These are phyloP conservation scores for Escallonia rubra DNA, from an alignment of 129 eudicot species.

Conservation along the genomic window DNA sequence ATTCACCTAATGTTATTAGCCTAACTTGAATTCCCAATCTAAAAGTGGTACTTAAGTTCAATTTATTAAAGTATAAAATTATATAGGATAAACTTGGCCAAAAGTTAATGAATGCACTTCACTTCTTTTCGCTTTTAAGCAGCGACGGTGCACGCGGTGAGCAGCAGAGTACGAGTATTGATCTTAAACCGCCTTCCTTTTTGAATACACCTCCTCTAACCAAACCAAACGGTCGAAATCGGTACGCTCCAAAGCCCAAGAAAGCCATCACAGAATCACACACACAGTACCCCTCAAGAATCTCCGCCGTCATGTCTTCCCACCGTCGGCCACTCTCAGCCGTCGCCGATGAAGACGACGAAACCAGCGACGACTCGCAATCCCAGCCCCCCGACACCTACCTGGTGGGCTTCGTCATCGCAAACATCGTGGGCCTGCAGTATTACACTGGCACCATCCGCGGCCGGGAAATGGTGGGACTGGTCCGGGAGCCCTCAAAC, in stretches of 20 bases:
- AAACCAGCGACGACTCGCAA: neutral
- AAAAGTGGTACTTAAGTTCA: too few relatives aligned
- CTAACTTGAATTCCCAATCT: too few relatives aligned
- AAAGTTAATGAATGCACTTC: too few relatives aligned
- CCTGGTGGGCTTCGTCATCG: slow-evolving; percentile 70
- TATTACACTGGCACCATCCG: slow-evolving; percentile 54
- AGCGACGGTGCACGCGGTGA: too few relatives aligned
- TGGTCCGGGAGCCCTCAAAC: slow-evolving; percentile 72
- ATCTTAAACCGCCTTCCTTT: too few relatives aligned
- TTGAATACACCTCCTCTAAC: too few relatives aligned
- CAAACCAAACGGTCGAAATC: too few relatives aligned
- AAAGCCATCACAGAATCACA: neutral
- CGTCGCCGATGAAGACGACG: neutral
- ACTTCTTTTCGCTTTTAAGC: too few relatives aligned
- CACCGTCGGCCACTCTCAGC: slow-evolving; percentile 2
- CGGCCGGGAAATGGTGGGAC: slow-evolving; percentile 76
- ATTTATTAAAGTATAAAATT: too few relatives aligned
- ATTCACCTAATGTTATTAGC: too few relatives aligned
- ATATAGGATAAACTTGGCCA: too few relatives aligned
- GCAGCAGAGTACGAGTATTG: too few relatives aligned
- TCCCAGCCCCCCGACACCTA: slow-evolving; percentile 27
- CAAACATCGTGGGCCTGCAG: slow-evolving; percentile 64
- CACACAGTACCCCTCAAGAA: neutral
- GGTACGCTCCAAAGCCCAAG: neutral
- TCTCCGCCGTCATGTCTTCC: neutral